Base-by-base conservation (phyloP, 768 basidiomycete species). In the Suillus tomentosus region DNA sequence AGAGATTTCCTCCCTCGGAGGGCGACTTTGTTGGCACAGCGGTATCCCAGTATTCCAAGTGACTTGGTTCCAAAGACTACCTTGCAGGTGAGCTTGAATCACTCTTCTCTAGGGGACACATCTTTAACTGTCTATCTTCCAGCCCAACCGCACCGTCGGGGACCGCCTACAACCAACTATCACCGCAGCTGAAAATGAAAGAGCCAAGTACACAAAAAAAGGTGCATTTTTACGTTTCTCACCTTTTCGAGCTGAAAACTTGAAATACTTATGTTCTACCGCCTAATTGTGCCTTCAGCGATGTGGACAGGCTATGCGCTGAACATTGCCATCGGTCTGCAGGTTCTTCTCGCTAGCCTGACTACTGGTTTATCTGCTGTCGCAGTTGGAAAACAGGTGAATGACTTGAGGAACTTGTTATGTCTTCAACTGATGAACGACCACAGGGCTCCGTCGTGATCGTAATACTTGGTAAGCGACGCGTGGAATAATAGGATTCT, bases 111-210 rank as follows among this genome's bases (percentile, higher is more conserved):
- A 34, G 6, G 19, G 34, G 19, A 19, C 19, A 53, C 31, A n/a
- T 54, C 31, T 5, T 11, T 5, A 54, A 11, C 2, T 34, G 9
- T 9, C 17, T 34, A 34, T 54, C 19, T 19, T 34, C 19, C 31
- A 54, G 53, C 53, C 19, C 5, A 34, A 43, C 13, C 39, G 3
- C 42, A 72, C 81, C 0, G 77, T 86, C 1, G 77, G 78, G 15
- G 83, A 86, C 48, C 80, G 87, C 5, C 70, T 89, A 4, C 56
- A 76, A 36, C 84, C 84, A 5, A 88, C 87, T 0, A 66, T 88
- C 6, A 57, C 74, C 0, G 73, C 74, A 1, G 87, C 87, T 4
- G 71, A 72, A 36, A 17, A 50, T 0, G 81, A 85, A 67, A 79
- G 78, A 57, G 73, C 72, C 19, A 84, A 82, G 62, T 84, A 79